Base-by-base conservation (phyloP, 768 basidiomycete genomes). In the Suillus lakei region DNA sequence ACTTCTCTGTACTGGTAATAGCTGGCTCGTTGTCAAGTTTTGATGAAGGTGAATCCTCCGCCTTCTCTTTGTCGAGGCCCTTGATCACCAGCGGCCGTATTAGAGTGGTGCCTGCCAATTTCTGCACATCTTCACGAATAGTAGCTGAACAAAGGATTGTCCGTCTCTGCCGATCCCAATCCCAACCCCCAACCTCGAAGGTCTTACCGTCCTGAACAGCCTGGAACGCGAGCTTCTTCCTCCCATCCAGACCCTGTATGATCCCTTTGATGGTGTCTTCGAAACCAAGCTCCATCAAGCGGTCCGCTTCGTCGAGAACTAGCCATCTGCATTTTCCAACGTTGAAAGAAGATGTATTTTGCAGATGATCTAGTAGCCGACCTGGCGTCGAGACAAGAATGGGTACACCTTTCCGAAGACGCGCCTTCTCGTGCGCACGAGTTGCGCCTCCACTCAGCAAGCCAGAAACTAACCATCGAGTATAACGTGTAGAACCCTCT, bases 141-240 rank as follows among this genome's bases (percentile, higher is more conserved):
- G 98, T 99, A 6, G 98, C 98, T 13, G 97, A 99, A 81, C 98
- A 99, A 5, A 99, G 85, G 28, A 99, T 83, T 3, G 96, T 97
- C 70, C 93, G 85, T 70, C 96, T 84, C 51, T 88, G 83, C 62
- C 86, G 78, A 46, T 86, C 81, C 92, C 92, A 95, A 71, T 93
- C 91, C 93, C 94, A 94, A 0, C 88, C 90, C n/a, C 90, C 89
- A 12, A 93, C 88, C 70, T 93, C 92, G 74, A 79, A 79, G 60
- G 85, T 88, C 67, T 83, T 89, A 0, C 88, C 91, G 69, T 89
- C 88, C 67, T 84, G 78, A 60, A 87, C 81, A 0, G 90, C 93
- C 69, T 88, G 85, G 54, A 75, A 63, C 5, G 93, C 95, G 8
- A 96, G 82, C 68, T 88, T 89, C 60, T 87, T 78, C 60, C 95